Conservation (phyloP, 495 filamentous ascomycete species). For the Annulohypoxylon maeteangense region DNA sequence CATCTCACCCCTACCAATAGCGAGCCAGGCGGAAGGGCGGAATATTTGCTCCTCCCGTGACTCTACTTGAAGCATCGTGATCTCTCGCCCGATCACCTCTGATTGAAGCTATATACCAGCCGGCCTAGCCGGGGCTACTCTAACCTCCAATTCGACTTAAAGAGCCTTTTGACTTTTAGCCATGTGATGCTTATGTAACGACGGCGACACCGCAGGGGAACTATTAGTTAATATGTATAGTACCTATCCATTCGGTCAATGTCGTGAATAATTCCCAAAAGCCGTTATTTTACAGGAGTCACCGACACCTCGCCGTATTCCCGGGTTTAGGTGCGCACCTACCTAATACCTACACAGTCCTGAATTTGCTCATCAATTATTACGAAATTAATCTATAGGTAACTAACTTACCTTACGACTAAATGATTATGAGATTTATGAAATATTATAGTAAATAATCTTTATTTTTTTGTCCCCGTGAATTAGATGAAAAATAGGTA, state of each 20-base stretch:
- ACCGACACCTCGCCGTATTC: neutral
- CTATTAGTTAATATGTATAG: neutral
- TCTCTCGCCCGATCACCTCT: conserved; percentile 12
- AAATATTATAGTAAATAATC: neutral
- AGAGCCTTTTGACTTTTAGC: neutral
- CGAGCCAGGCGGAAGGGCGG: conserved; percentile 26
- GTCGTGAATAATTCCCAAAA: neutral
- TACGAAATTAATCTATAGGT: neutral
- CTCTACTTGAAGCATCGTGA: conserved; percentile 3
- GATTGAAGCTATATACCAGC: neutral
- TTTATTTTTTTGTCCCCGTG: neutral
- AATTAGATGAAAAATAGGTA: neutral
- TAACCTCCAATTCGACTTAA: neutral
- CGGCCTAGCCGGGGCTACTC: neutral
- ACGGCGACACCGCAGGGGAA: neutral
- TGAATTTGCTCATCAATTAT: neutral
- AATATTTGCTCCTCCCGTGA: conserved; percentile 4
- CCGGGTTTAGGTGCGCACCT: no score
- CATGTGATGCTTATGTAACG: conserved; percentile 1
- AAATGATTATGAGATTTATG: neutral
- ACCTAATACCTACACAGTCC: neutral
- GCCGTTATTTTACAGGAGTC: neutral
- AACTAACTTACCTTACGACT: neutral
- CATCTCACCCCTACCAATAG: conserved; percentile 15
- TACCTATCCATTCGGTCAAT: no score